Base-by-base conservation (phyloP, 257 asterid genomes). In the Nicotiana noctiflora region DNA sequence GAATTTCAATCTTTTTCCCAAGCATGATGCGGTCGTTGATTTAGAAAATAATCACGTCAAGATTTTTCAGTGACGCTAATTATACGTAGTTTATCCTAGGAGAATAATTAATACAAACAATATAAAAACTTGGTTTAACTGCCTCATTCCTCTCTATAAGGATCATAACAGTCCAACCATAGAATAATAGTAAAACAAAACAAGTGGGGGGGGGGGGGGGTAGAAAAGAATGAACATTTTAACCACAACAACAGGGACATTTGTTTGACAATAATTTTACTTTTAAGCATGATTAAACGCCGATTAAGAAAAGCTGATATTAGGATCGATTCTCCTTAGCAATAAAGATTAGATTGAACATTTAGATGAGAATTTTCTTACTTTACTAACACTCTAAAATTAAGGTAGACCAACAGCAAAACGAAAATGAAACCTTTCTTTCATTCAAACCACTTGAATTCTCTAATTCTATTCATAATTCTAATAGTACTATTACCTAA, bases 331-430 rank as follows among this genome's bases (percentile, higher is more conserved):
- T 11, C 27, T 4, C 32, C 77, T 49, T 65, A 6, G 46, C 84
- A 75, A 77, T 81, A 76, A 80, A 66, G 80, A 66, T 19, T 59
- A 59, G 31, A 21, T 31, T 34, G 27, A 34, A 25, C 77, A 8
- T 32, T 19, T 2, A 62, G 49, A 46, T 51, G 46, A 68, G 49
- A 76, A 21, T 78, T 17, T 55, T 83, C 72, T 91, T 90, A 76
- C 97, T 92, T 92, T 51, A 82, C 44, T 76, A 86, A 52, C 88
- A 92, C 97, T 90, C 94, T 87, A 91, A 89, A 92, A 86, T 79
- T 89, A 81, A 86, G 84, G 87, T 81, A 76, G 89, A 87, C 92
- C 93, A 88, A 85, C 84, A 82, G 11, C 66, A 67, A 81, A 32
- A 49, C 64, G 79, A 79, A 81, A 79, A 66, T 60, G 74, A 82